A percentile compares a stretch with the other conserved stretches of the same genome.
phyloP scores from a whole-genome alignment of 768 basidiomycete species.

The Tremella fuciformis region DNA sequence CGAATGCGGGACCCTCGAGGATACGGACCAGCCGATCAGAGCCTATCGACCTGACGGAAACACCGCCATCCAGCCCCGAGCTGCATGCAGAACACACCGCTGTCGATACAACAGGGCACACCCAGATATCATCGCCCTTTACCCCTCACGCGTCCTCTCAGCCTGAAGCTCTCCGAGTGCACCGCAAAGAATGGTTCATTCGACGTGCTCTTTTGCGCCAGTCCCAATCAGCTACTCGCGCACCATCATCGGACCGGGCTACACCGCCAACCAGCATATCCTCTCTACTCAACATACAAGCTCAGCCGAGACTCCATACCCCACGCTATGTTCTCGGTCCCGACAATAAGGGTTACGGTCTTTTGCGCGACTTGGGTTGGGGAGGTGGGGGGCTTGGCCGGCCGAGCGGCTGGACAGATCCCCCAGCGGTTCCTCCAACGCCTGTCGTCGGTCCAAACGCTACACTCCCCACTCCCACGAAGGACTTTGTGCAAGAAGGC shows the following conservation, averaged over 20 bases:
- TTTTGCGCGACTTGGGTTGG: slow-evolving; percentile 41
- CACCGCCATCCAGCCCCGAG: too few species aligned
- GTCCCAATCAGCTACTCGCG: slow-evolving; percentile 4
- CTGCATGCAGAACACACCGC: too few species aligned
- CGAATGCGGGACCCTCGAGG: too few species aligned
- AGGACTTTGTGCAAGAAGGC: slow-evolving; percentile 14
- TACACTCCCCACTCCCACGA: slow-evolving; percentile 1
- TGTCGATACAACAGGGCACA: neutral
- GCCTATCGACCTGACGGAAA: too few species aligned
- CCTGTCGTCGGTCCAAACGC: slow-evolving; percentile 16
- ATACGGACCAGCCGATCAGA: too few species aligned
- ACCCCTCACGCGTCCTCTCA: neutral
- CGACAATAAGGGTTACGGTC: slow-evolving; percentile 42
- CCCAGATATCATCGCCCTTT: neutral
- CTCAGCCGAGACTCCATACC: slow-evolving; percentile 1
- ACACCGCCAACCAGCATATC: slow-evolving; percentile 25
- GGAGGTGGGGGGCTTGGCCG: slow-evolving; percentile 42
- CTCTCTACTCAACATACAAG: slow-evolving; percentile 23
- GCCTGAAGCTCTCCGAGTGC: slow-evolving; percentile 22
- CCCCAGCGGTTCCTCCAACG: neutral
- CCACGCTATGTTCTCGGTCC: slow-evolving; percentile 40
- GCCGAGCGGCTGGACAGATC: slow-evolving; percentile 20
- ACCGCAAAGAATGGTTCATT: slow-evolving; percentile 45
- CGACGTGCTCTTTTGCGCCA: slow-evolving; percentile 34
- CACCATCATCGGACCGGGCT: slow-evolving; percentile 8